Evolutionary conservation across 148 eudicot genomes (phyloP), one percentile per base, ranked within the genome.

Genomic region (Rhododendron williamsianum): DNA sequence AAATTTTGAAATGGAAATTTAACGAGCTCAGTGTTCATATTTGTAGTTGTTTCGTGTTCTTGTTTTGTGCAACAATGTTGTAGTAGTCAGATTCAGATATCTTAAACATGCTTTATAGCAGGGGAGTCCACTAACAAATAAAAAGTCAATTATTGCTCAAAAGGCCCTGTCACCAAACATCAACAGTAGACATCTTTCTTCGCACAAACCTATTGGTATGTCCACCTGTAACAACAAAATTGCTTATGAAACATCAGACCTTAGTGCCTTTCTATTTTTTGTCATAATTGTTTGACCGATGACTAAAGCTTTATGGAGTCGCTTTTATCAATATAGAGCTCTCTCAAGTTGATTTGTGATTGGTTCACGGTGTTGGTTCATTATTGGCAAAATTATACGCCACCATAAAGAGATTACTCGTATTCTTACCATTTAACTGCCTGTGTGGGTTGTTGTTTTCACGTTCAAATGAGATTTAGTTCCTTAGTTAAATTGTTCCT

Each of bases 1-100:
- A 72, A 45, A 46, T 15, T 48, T 35, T 15, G 49, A 41, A 38
- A 48, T 51, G 43, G 30, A 19, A 33, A 48, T 83, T 13, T 49
- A 33, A 12, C 6, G 63, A 11, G 25, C 30, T 3, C 18, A 18
- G 67, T 33, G 35, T 33, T 56, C 63, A 48, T 33, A 84, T 84
- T 84, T 84, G 56, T 84, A 51, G 60, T 73, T 76, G 85, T 35
- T 72, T 25, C 54, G 11, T 27, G 23, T 51, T 18, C 85, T 19
- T 83, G 27, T 35, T 51, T 83, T 11, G 16, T 58, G 65, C n/a
- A 58, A 58, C 65, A 71, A 71, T 30, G 76, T 27, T 33, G 7
- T 33, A 13, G 38, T 30, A 33, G 7, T 71, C 19, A n/a, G 27
- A n/a, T 65, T 23, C n/a, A 65, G 0, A 65, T 65, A n/a, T 65